These are phyloP conservation scores for Trichoderma sp. DNA, from an alignment of 2,329 filamentous ascomycete genomes.

Conservation along the genomic window DNA sequence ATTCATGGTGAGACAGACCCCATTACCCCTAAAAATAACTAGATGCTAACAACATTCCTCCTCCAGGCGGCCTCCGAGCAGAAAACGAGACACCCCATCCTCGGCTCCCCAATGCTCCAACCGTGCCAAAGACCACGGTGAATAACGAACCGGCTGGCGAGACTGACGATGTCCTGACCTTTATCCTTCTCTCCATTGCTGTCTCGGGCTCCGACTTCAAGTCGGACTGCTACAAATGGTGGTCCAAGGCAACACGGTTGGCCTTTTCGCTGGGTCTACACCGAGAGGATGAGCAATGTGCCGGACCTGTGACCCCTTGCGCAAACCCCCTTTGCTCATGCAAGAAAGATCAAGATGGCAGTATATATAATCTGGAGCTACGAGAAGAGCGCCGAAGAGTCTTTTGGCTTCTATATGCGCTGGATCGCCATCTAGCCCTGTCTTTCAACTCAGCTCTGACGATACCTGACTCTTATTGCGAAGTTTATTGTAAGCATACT, in stretches of 20 bases:
- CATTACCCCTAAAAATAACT: neutral
- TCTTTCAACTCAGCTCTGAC: slow-evolving; percentile 46
- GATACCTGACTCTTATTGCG: slow-evolving; percentile 47
- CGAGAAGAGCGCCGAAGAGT: slow-evolving; percentile 46
- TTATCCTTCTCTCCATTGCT: slow-evolving; percentile 44
- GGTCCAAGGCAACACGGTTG: slow-evolving; percentile 43
- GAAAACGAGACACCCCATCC: slow-evolving; percentile 34
- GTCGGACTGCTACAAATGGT: slow-evolving; percentile 48
- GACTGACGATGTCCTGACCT: slow-evolving; percentile 46
- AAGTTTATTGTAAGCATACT: slow-evolving; percentile 35
- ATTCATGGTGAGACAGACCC: slow-evolving; percentile 31
- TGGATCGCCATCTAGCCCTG: slow-evolving; percentile 47
- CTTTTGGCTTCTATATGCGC: slow-evolving; percentile 48
- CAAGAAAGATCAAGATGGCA: slow-evolving; percentile 29
- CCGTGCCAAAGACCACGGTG: slow-evolving; percentile 32
- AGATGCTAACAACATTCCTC: neutral
- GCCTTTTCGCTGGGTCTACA: slow-evolving; percentile 39
- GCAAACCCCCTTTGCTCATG: slow-evolving; percentile 35
- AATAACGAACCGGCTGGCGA: slow-evolving; percentile 37
- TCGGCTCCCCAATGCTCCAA: slow-evolving; percentile 25
- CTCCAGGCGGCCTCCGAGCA: slow-evolving; percentile 33
- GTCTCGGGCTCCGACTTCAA: slow-evolving; percentile 50
- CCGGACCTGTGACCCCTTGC: slow-evolving; percentile 30
- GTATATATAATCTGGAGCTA: slow-evolving; percentile 38
- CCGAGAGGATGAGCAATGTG: slow-evolving; percentile 38